Conservation (phyloP, 139 green algal genomes). For the Edaphochlamys debaryana region DNA sequence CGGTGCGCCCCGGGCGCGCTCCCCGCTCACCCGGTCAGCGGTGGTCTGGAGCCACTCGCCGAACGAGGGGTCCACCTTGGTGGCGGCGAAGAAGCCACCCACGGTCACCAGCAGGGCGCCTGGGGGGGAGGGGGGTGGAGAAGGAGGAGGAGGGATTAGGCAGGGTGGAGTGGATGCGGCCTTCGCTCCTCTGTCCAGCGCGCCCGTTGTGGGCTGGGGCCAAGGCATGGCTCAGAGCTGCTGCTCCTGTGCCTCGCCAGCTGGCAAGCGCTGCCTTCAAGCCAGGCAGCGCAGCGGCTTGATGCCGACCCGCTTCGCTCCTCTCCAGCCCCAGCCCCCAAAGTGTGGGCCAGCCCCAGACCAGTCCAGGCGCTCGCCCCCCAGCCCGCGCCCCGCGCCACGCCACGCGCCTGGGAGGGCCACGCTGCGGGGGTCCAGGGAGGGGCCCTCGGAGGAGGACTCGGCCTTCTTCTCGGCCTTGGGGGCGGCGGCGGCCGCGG, state of each 20-base stretch:
- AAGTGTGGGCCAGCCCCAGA: no score
- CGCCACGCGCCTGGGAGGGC: constrained; percentile 29
- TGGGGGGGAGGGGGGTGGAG: background rate
- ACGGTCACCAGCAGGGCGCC: constrained; percentile 31
- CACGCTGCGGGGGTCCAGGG: constrained; percentile 36
- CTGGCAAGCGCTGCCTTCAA: background rate
- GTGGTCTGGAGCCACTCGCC: constrained; percentile 24
- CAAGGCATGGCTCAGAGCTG: no score
- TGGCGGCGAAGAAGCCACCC: constrained; percentile 32
- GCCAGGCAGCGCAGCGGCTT: no score
- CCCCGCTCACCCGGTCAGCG: background rate
- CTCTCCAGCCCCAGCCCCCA: no score
- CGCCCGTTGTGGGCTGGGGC: no score
- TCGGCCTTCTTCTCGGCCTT: constrained; percentile 30
- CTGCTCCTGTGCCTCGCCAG: no score
- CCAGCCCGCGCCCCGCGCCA: no score
- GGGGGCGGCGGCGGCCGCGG: background rate
- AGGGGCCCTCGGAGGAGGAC: background rate
- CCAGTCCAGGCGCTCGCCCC: no score
- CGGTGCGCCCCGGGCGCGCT: no score
- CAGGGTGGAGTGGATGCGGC: background rate
- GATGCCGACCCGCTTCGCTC: background rate
- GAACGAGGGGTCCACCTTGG: constrained; percentile 32
- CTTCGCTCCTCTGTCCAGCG: no score
- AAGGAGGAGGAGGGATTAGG: background rate